Evolutionary conservation across 208 protist species (phyloP).

Genomic region (Trypanosoma platydactyli): DNA sequence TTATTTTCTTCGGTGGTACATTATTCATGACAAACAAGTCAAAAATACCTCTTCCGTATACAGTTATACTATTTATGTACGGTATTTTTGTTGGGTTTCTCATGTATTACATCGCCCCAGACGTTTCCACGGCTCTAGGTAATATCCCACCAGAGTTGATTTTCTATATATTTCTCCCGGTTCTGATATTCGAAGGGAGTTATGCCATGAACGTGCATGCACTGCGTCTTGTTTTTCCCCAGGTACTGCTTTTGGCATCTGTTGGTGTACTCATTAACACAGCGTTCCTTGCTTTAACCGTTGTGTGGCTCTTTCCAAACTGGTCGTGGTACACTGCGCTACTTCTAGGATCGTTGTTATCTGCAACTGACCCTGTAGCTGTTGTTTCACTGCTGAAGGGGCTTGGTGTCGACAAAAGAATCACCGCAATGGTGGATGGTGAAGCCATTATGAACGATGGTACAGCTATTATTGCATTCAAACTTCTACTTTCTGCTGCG

Average conservation of each 20-base stretch:
- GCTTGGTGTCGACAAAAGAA: conserved; percentile 67
- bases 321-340: conserved; percentile 74
- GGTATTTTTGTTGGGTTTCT: conserved; percentile 68
- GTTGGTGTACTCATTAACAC: conserved; percentile 82
- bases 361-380: conserved; percentile 90
- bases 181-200: conserved; percentile 89
- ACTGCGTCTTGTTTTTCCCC: conserved; percentile 58
- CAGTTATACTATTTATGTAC: conserved; percentile 80
- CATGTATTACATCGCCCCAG: conserved; percentile 44
- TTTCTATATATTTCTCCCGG: conserved; percentile 89
- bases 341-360: conserved; percentile 80
- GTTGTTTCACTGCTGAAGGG: conserved; percentile 86
- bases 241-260: conserved; percentile 71
- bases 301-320: conserved; percentile 45
- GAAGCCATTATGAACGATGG: conserved; percentile 91
- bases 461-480: conserved; percentile 88
- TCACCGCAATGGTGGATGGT: conserved; percentile 85
- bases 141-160: conserved; percentile 78
- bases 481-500: conserved; percentile 70
- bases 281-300: conserved; percentile 47
- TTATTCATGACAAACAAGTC: conserved; percentile 65
- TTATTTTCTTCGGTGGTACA: conserved; percentile 76
- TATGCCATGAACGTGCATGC: conserved; percentile 83
- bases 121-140: conserved; percentile 53
- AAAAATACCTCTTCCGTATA: conserved; percentile 73